Base-by-base conservation (phyloP, 768 basidiomycete species). In the Lentinula sp. region DNA sequence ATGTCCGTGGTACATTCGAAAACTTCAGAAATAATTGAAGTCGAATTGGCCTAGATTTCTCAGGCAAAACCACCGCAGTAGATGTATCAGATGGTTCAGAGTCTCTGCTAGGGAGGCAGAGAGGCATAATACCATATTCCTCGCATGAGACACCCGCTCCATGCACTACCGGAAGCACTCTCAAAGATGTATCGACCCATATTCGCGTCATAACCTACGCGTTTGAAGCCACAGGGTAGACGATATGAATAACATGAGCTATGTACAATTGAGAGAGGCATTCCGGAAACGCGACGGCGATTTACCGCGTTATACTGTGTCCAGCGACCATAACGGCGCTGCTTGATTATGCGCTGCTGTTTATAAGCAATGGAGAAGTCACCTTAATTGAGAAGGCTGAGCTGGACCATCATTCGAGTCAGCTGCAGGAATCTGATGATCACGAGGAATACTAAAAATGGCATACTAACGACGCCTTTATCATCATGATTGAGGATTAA, bases 131-230 rank as follows among this genome's bases (percentile, higher is more conserved):
- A n/a, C 48, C 48, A 15, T 49, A 49, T 28, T 5, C 13, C 28
- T 49, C 13, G 1, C 21, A 15, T n/a, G 48, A 7, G 5, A n/a
- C 48, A 28, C 48, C 48, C 48, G 13, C 21, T 49, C 48, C 23
- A 49, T 21, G 48, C n/a, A 40, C 15, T 21, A 10, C 53, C 53
- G 5, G 35, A 37, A 21, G 63, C 62, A 61, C 84, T 83, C 35
- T 73, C 66, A 52, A 83, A 85, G 5, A 75, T 79, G 60, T 84
- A 85, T 11, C 72, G 69, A 13, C 73, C 68, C 0, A 78, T 75
- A 60, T 85, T 83, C 0, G 81, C 75, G 63, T 85, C 84, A 59
- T 85, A 85, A 2, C 70, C 80, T 11, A 81, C 72, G 6, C 84
- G 74, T 57, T 71, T 75, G 67, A 84, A 72, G 39, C 83, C 83